These are phyloP conservation scores for Pezicula radicicola DNA, from an alignment of 2,329 filamentous ascomycete genomes.

Conservation along the genomic window DNA sequence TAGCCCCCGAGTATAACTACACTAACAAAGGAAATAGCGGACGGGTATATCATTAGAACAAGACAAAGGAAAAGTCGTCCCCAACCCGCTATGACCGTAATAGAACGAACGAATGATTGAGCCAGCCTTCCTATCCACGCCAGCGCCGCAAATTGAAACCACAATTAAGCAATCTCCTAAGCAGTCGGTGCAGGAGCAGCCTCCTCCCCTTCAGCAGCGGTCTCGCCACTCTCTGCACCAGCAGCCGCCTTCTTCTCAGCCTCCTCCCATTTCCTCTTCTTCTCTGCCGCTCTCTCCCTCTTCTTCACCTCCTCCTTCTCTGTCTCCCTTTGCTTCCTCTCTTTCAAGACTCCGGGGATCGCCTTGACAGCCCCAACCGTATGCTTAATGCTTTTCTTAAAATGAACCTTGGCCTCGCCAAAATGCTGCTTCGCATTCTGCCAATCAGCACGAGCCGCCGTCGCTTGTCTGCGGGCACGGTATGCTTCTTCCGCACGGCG, in stretches of 20 bases:
- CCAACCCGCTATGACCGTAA: not conserved
- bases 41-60: slow-evolving; percentile 1
- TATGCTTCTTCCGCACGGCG: slow-evolving; percentile 21
- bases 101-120: not conserved
- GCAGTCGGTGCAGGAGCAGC: slow-evolving; percentile 2
- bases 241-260: slow-evolving; percentile 13
- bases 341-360: slow-evolving; percentile 30
- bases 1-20: not conserved
- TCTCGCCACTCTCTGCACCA: slow-evolving; percentile 1
- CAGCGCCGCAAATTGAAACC: not conserved
- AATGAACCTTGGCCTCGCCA: slow-evolving; percentile 4
- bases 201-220: not conserved
- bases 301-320: slow-evolving; percentile 28
- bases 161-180: not conserved
- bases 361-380: slow-evolving; percentile 7
- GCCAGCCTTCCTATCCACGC: not conserved
- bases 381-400: slow-evolving; percentile 4
- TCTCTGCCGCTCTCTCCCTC: slow-evolving; percentile 26
- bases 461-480: slow-evolving; percentile 19
- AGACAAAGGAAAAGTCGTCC: not conserved
- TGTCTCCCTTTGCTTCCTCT: slow-evolving; percentile 32
- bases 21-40: not conserved
- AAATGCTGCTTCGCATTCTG: slow-evolving; percentile 18
- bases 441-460: slow-evolving; percentile 12
- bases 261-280: slow-evolving; percentile 13